These are phyloP conservation scores for Russula sp. DNA, from an alignment of 768 basidiomycete genomes.

Conservation along the genomic window DNA sequence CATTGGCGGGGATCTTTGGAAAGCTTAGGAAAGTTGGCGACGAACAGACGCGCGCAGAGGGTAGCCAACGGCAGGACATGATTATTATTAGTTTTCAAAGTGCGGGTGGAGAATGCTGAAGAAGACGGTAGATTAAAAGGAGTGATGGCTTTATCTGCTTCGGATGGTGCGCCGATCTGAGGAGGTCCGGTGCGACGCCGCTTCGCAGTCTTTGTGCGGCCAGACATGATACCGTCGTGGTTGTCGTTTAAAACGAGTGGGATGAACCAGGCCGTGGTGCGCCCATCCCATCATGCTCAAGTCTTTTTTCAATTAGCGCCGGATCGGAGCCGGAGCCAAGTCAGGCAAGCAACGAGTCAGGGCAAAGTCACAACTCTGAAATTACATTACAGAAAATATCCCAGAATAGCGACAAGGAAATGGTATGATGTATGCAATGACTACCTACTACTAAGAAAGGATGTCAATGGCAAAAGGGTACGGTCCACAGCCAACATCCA, in stretches of 20 bases:
- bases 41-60: slow-evolving; percentile 50
- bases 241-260: neutral
- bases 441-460: neutral
- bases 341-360: too few species aligned
- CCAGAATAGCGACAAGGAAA: neutral
- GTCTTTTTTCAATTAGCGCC: too few species aligned
- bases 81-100: slow-evolving; percentile 26
- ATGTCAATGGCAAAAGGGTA: neutral
- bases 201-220: slow-evolving; percentile 26
- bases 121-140: slow-evolving; percentile 43
- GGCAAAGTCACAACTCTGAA: too few species aligned
- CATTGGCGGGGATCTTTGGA: slow-evolving; percentile 36
- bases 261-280: too few species aligned
- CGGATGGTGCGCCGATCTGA: slow-evolving; percentile 41
- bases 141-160: slow-evolving; percentile 38
- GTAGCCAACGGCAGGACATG: slow-evolving; percentile 42
- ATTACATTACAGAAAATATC: too few species aligned
- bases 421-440: slow-evolving; percentile 22
- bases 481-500: slow-evolving; percentile 14
- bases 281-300: too few species aligned
- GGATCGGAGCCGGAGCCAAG: too few species aligned
- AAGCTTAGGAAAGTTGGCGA: slow-evolving; percentile 38
- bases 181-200: slow-evolving; percentile 26
- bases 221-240: slow-evolving; percentile 6
- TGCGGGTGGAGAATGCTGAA: slow-evolving; percentile 40